Percentiles rank a stretch among this genome's conserved stretches.
These are phyloP conservation scores for Sungouiozyma ichnusensis DNA, from an alignment of 805 yeast genomes.

Conservation along the genomic window DNA sequence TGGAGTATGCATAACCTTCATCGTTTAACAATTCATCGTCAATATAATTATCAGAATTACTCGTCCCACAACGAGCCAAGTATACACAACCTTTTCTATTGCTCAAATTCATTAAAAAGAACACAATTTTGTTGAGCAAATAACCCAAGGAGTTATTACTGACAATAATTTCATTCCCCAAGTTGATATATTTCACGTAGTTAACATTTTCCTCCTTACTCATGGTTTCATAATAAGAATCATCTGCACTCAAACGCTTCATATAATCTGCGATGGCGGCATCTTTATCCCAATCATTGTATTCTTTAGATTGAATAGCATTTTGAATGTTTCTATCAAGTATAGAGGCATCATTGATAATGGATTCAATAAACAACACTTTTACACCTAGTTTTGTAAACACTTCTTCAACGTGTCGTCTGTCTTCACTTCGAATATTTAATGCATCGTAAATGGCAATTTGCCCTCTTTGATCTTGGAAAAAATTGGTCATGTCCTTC, in stretches of 20 bases:
- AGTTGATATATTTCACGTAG: slow-evolving; percentile 79
- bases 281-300: slow-evolving; percentile 60
- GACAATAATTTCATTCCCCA: slow-evolving; percentile 79
- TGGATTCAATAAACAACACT: slow-evolving; percentile 78
- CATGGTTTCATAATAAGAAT: slow-evolving; percentile 66
- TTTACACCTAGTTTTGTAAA: slow-evolving; percentile 55
- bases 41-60: slow-evolving; percentile 41
- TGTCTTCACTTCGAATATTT: slow-evolving; percentile 63
- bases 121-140: slow-evolving; percentile 80
- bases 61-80: slow-evolving; percentile 71
- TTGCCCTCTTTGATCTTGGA: slow-evolving; percentile 73
- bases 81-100: slow-evolving; percentile 84
- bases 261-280: slow-evolving; percentile 71
- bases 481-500: slow-evolving; percentile 59
- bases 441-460: slow-evolving; percentile 95
- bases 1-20: slow-evolving; percentile 62
- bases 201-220: slow-evolving; percentile 45
- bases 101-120: slow-evolving; percentile 82
- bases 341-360: slow-evolving; percentile 62
- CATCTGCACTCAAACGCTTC: slow-evolving; percentile 56
- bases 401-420: slow-evolving; percentile 45
- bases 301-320: slow-evolving; percentile 83
- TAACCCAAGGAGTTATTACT: slow-evolving; percentile 81
- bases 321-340: slow-evolving; percentile 70
- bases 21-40: slow-evolving; percentile 75